Evolutionary conservation across 176 grass and related monocot genomes (phyloP), one percentile per base, ranked within the genome.

Genomic region (Bonia amplexicaulis): DNA sequence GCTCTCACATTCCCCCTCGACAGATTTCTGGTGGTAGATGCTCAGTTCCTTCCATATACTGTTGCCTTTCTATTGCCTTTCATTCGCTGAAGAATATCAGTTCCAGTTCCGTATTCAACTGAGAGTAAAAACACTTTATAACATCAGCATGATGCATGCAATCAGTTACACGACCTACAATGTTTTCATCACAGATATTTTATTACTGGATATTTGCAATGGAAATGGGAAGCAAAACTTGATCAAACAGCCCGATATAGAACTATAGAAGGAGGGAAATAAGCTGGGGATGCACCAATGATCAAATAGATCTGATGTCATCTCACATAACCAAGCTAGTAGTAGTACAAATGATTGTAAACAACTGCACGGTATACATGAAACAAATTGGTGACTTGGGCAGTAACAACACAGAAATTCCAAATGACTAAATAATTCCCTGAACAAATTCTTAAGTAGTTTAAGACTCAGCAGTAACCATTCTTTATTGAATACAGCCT

Each of bases 1-100:
- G 57, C 31, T 71, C 73, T 73, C 41, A 40, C 25, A 81, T 76
- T 9, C 33, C 82, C 16, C 22, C 42, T 39, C 26, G 9, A 31
- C 12, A 57, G 23, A 47, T 77, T 86, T 86, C 25, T 86, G 73
- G n/a, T 83, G 58, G 76, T 74, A 86, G 58, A 82, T 86, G 60
- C 27, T 51, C 42, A 26, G 7, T 89, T 68, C 44, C 15, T 69
- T 85, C 61, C 27, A 74, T 66, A 17, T 64, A 80, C 45, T 42
- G n/a, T 63, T 66, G 14, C 3, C 14, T 71, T 65, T 26, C 64
- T 53, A 16, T 64, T 66, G 9, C 2, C 14, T 66, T 65, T 27
- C 71, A 54, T 57, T 64, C 44, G 54, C 71, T 17, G 39, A 82
- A 23, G 46, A 72, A 37, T 69, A 35, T 37, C 65, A 77, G 25